Evolutionary conservation across 495 filamentous ascomycete species (phyloP).

Genomic region (Aspergillus affinis): DNA sequence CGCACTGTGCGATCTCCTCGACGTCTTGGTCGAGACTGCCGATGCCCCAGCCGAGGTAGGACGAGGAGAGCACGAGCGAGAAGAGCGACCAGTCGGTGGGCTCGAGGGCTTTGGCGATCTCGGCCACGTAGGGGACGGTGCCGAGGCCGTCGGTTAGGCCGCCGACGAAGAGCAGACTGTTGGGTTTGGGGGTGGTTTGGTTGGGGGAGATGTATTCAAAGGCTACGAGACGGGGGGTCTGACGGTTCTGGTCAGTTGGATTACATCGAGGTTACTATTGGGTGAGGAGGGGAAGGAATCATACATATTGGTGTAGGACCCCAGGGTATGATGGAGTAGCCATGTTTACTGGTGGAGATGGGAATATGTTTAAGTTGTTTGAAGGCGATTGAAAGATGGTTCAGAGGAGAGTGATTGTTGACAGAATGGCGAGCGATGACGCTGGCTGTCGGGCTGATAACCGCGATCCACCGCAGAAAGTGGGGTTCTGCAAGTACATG

Average conservation of each 20-base stretch:
- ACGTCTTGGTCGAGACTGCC: slow-evolving; percentile 68
- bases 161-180: slow-evolving; percentile 80
- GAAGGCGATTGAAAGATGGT: neutral
- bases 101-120: slow-evolving; percentile 56
- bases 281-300: neutral
- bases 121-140: slow-evolving; percentile 61
- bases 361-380: neutral
- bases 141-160: slow-evolving; percentile 80
- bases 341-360: slow-evolving; percentile 11
- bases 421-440: neutral
- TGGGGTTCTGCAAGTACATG: neutral
- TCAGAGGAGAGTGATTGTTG: neutral
- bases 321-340: slow-evolving; percentile 26
- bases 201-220: slow-evolving; percentile 53
- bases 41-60: slow-evolving; percentile 74
- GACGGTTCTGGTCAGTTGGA: slow-evolving; percentile 2
- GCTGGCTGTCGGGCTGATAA: neutral
- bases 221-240: slow-evolving; percentile 55
- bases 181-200: slow-evolving; percentile 38
- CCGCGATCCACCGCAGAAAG: neutral
- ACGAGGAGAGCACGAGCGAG: slow-evolving; percentile 58
- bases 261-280: neutral
- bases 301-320: slow-evolving; percentile 44
- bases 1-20: slow-evolving; percentile 66
- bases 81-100: slow-evolving; percentile 61